Conservation (phyloP, 371 early-diverging fungal genomes). For the Circinella umbellata region DNA sequence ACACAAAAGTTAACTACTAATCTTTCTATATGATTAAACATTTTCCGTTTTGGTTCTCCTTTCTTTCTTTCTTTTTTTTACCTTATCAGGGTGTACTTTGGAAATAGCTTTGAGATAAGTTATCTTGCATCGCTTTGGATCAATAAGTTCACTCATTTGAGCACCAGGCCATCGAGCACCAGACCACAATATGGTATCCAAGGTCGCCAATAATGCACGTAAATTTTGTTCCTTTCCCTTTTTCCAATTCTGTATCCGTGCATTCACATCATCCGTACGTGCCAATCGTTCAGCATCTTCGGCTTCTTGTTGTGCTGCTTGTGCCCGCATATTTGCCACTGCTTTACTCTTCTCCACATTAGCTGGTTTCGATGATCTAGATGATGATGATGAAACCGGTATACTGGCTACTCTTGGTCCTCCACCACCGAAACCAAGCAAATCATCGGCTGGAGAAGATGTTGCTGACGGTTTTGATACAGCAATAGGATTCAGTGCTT, state of each 20-base stretch:
- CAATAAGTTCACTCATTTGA: conserved; percentile 83
- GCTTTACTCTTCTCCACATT: conserved; percentile 55
- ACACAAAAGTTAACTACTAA: neutral
- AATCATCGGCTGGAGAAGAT: conserved; percentile 4
- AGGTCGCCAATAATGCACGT: conserved; percentile 83
- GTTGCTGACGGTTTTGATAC: conserved; percentile 4
- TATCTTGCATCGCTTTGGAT: conserved; percentile 87
- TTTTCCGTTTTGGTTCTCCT: no score
- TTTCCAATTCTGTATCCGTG: conserved; percentile 73
- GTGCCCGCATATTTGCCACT: conserved; percentile 74
- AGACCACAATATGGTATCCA: conserved; percentile 83
- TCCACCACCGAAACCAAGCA: conserved; percentile 11
- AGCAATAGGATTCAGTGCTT: conserved; percentile 26
- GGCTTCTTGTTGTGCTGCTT: conserved; percentile 68
- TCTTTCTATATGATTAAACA: neutral
- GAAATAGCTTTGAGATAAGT: conserved; percentile 92
- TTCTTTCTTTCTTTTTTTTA: conserved; percentile 26
- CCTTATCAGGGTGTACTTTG: conserved; percentile 96
- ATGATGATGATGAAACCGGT: neutral
- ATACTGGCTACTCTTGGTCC: conserved; percentile 7
- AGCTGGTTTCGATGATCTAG: conserved; percentile 11
- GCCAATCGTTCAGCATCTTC: conserved; percentile 82
- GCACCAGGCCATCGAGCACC: conserved; percentile 78
- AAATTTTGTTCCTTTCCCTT: conserved; percentile 89
- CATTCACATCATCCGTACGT: conserved; percentile 83